Conservation (phyloP, 352 stramenopile genomes). For the Elongisporangium prolatum region DNA sequence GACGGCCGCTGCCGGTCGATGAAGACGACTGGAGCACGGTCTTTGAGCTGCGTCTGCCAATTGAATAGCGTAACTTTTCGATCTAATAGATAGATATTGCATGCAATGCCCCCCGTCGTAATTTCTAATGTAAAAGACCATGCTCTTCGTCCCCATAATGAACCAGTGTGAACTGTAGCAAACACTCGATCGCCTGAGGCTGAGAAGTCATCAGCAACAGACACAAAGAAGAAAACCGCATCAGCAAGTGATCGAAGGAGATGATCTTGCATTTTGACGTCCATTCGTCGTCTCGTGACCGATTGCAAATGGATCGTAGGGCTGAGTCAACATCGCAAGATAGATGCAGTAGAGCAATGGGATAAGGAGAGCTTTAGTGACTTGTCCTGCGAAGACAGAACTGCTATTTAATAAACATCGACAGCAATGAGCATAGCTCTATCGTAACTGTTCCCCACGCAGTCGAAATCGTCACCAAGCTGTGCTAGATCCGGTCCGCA, state of each 20-base stretch:
- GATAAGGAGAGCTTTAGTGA: background rate
- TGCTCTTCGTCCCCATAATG: too few relatives aligned
- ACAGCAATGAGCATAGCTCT: too few relatives aligned
- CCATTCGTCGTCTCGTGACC: background rate
- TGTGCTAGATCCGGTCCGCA: too few relatives aligned
- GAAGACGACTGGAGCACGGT: constrained; percentile 51
- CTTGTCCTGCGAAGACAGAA: too few relatives aligned
- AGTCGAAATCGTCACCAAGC: too few relatives aligned
- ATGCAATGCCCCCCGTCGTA: background rate
- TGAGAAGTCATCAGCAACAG: constrained; percentile 32
- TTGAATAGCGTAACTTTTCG: background rate
- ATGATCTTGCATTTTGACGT: too few relatives aligned
- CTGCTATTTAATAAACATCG: too few relatives aligned
- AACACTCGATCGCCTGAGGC: constrained; percentile 17
- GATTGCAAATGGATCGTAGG: background rate
- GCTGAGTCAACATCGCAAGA: background rate
- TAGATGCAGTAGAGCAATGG: background rate
- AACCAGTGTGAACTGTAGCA: constrained; percentile 22
- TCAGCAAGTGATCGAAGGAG: constrained; percentile 5
- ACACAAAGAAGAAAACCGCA: constrained; percentile 20
- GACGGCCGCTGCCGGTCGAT: constrained; percentile 31
- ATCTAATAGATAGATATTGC: background rate
- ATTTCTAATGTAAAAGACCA: too few relatives aligned
- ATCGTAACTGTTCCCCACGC: too few relatives aligned
- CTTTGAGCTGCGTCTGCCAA: constrained; percentile 31